Evolutionary conservation across 345 rosid genomes (phyloP), one percentile per base, ranked within the genome.

Genomic region (Syzygium jambos): DNA sequence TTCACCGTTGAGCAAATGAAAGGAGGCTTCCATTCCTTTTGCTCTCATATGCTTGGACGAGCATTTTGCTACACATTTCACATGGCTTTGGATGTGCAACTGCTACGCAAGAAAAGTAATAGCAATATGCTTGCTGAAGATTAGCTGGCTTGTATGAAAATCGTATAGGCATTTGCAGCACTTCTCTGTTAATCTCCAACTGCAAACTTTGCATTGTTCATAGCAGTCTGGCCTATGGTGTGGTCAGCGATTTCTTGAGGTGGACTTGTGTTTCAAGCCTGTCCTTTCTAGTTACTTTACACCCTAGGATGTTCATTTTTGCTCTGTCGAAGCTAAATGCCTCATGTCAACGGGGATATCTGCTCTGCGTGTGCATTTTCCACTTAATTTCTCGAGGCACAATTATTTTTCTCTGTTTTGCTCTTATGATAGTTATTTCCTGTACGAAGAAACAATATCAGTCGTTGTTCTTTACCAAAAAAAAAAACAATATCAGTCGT

Each of bases 401-500:
- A 16, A 46, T 15, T 63, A 25, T 52, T 52, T 29, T 59, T 52
- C 89, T 52, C 52, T 11, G 15, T 19, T 52, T 51, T 65, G 23
- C 59, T 73, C 22, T 59, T 56, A 85, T 51, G 34, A 55, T 34
- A 34, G 41, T 80, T 56, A 73, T 59, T 90, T 80, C 55, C 61
- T 91, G 84, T 52, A 87, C 85, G 86, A 95, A 94, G 98, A 96
- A 90, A 91, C 90, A 11, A 93, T 95, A 87, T 95, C 99, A 17
- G 94, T 96, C 10, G 96, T 94, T 87, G 95, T n/a, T n/a, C n/a
- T n/a, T n/a, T n/a, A n/a, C n/a, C n/a, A n/a, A n/a, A n/a, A n/a
- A n/a, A n/a, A n/a, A n/a, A 96, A 90, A 91, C 90, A 11, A 93
- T 95, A 87, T 95, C 99, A 17, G 94, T 96, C 10, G 96, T 94